Evolutionary conservation across 2,329 filamentous ascomycete genomes (phyloP).

Genomic region (Cordyceps militaris): DNA sequence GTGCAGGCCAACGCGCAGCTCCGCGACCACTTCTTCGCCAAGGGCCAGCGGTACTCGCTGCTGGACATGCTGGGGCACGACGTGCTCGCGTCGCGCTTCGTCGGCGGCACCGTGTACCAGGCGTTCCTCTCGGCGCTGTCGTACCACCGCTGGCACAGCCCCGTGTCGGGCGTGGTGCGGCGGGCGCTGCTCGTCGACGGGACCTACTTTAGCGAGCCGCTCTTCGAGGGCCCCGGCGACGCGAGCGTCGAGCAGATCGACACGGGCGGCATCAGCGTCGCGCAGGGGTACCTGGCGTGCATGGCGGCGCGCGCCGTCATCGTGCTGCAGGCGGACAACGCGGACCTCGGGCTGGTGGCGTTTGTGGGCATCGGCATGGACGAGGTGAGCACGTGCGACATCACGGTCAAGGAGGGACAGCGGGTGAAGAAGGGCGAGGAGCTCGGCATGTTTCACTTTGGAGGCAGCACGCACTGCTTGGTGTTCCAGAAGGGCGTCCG

Average conservation of each 20-base stretch:
- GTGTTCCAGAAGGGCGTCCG: slow-evolving; percentile 54
- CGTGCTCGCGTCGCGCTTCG: slow-evolving; percentile 44
- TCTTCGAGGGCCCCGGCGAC: slow-evolving; percentile 30
- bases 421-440: slow-evolving; percentile 62
- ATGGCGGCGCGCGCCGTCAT: slow-evolving; percentile 63
- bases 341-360: slow-evolving; percentile 59
- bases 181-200: slow-evolving; percentile 54
- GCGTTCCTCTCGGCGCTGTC: slow-evolving; percentile 60
- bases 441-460: slow-evolving; percentile 74
- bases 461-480: slow-evolving; percentile 62
- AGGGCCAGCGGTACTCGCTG: slow-evolving; percentile 61
- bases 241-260: slow-evolving; percentile 29
- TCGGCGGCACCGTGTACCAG: slow-evolving; percentile 61
- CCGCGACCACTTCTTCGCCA: slow-evolving; percentile 60
- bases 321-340: slow-evolving; percentile 63
- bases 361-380: slow-evolving; percentile 71
- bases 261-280: slow-evolving; percentile 35
- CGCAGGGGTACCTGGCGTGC: slow-evolving; percentile 60
- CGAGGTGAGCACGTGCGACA: slow-evolving; percentile 67
- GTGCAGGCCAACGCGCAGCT: slow-evolving; percentile 42
- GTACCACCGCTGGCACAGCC: slow-evolving; percentile 67
- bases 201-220: slow-evolving; percentile 60
- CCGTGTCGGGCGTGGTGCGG: slow-evolving; percentile 56
- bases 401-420: slow-evolving; percentile 60
- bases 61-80: slow-evolving; percentile 57